Base-by-base conservation (phyloP, 2,329 filamentous ascomycete genomes). In the Thielaviopsis ethacetica region DNA sequence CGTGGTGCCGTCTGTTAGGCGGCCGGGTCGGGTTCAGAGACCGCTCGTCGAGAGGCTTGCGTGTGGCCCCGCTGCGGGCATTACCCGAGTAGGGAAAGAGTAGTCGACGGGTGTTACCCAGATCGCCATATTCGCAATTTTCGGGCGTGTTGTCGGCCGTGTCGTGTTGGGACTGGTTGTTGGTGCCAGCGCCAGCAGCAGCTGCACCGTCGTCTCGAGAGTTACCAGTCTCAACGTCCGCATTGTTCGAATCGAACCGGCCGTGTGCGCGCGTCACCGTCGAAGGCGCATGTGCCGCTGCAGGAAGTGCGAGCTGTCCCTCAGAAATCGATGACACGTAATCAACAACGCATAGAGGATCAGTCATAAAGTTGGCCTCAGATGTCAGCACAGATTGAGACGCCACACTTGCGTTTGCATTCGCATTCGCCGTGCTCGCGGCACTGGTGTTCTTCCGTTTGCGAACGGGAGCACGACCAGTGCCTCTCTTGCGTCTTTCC, bases 101-200 rank as follows among this genome's bases (percentile, higher is more conserved):
- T 2, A 91, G 70, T 60, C 88, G 77, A 62, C 85, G 78, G 0
- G 85, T 90, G 56, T 68, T 71, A 38, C 79, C 80, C 19, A 76
- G 68, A 13, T 71, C 69, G n/a, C 41, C 44, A 15, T 57, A 60
- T 13, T 60, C 59, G 54, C 57, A 55, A 17, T 52, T 57, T 17
- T 60, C 59, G 1, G 59, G 59, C 2, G 59, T 60, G 19, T 50
- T 55, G 1, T 38, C 59, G n/a, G 59, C 41, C 44, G 50, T 54
- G 51, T 41, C 54, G 15, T 30, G 21, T 27, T 49, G 50, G 15
- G 59, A 57, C 22, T 58, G 56, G 10, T 10, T 27, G 7, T 41
- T 54, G 7, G 51, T 44, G 30, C 6, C 30, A 34, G 30, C 7
- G 10, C 30, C 30, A 34, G 30, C 7, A 34, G 10, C 30, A 44